These are phyloP conservation scores for Teunomyces tritomae DNA, from an alignment of 805 yeast species.

Conservation along the genomic window DNA sequence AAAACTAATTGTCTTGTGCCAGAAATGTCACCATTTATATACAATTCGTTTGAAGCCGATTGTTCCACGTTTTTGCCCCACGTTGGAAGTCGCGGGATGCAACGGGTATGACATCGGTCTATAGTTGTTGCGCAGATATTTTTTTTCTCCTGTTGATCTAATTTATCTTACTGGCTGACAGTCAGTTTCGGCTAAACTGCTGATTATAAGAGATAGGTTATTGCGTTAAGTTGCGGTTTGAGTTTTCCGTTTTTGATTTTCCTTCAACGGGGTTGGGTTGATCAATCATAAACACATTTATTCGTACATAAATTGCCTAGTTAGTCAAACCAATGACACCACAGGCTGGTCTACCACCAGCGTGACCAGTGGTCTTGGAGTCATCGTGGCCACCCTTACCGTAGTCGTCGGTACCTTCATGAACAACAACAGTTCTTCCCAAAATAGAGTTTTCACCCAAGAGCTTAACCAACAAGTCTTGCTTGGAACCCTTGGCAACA, in stretches of 20 bases:
- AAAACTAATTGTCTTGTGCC: not conserved
- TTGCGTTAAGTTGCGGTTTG: no score
- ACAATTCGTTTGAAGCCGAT: not conserved
- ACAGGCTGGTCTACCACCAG: constrained; percentile 98
- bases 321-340: constrained; percentile 87
- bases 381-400: constrained; percentile 93
- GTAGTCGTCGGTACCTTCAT: constrained; percentile 88
- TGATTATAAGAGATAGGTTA: no score
- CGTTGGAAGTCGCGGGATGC: not conserved
- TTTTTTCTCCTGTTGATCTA: not conserved
- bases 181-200: no score
- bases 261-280: no score
- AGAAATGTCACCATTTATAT: not conserved
- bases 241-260: no score
- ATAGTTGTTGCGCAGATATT: not conserved
- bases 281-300: constrained; percentile 1
- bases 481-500: constrained; percentile 85
- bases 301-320: constrained; percentile 14
- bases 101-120: not conserved
- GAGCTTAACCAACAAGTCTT: constrained; percentile 74
- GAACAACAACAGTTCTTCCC: constrained; percentile 95
- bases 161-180: no score
- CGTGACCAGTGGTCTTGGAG: constrained; percentile 93
- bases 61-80: not conserved
- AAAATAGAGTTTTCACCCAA: constrained; percentile 83